Base-by-base conservation (phyloP, 208 protist species). In the Vickermania ingenoplastis region DNA sequence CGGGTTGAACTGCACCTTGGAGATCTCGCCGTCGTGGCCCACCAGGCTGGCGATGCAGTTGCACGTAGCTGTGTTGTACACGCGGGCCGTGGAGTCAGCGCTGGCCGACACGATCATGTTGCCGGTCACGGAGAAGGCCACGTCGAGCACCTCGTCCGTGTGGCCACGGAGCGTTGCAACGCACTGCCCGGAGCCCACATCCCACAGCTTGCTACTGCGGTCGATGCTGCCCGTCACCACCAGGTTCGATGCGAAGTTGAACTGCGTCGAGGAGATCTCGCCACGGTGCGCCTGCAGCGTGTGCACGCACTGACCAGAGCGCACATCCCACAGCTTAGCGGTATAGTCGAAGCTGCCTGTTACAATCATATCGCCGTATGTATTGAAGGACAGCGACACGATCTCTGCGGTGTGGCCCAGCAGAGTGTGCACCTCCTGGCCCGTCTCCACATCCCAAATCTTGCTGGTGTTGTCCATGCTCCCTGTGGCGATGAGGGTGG, bases 391-490 rank as follows among this genome's bases (percentile, higher is more conserved):
- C 31, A 98, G 67, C 4, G 80, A 84, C 7, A 98, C 84, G 52
- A 98, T 97, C 67, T 98, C 94, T 2, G 86, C 92, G 0, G 91
- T 95, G 83, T 98, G 96, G 7, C 89, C 94, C 52, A 87, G 62
- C 3, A 98, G 66, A 21, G 89, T 86, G 68, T 94, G 89, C 29
- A 95, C 57, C 67, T 96, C 84, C 22, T 73, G 59, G 0, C 95
- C 94, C n/a, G 82, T 92, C 64, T 95, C 91, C 1, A 97, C 75
- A 60, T 97, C 93, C 88, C 91, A 95, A 28, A 98, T 70, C 77
- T 94, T 94, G 0, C 89, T 91, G 7, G 89, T 97, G 70, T 90
- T 89, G 75, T 99, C 96, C 95, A 99, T 99, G 14, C 88, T 95
- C 13, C 89, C 94, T 0, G 95, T 96, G n/a, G 89, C 91, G 30